Percentiles rank a stretch among this genome's conserved stretches.
These are phyloP conservation scores for Globisporangium echinulatum DNA, from an alignment of 352 stramenopile genomes.

Conservation along the genomic window DNA sequence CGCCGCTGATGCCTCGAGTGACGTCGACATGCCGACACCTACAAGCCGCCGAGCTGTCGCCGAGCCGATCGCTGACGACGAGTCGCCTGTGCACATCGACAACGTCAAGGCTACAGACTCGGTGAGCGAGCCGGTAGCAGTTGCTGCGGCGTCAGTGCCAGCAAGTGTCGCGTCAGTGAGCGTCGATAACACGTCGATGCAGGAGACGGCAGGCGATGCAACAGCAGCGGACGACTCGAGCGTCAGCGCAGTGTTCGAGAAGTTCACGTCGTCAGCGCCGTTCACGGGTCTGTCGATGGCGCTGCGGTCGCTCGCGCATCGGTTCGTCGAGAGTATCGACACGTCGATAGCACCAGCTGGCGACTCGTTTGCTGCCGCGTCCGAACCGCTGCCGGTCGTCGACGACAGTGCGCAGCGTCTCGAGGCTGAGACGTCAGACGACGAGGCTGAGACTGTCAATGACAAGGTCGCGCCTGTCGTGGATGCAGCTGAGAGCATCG, in stretches of 20 bases:
- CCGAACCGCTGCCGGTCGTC: not conserved
- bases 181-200: constrained; percentile 1
- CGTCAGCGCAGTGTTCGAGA: not conserved
- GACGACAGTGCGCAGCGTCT: not conserved
- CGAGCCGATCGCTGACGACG: not conserved
- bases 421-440: too few relatives aligned
- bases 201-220: not conserved
- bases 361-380: not conserved
- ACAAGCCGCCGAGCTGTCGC: too few relatives aligned
- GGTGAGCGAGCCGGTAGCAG: too few relatives aligned
- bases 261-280: not conserved
- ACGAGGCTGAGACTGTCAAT: not conserved
- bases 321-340: constrained; percentile 10
- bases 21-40: too few relatives aligned
- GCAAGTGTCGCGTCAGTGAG: too few relatives aligned
- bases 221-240: not conserved
- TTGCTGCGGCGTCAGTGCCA: too few relatives aligned
- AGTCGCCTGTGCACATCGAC: not conserved
- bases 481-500: not conserved
- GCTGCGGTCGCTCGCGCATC: constrained; percentile 10
- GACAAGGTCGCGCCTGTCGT: not conserved
- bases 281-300: constrained; percentile 15
- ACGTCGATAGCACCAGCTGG: not conserved
- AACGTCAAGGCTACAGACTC: not conserved
- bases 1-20: not conserved